phyloP scores from a whole-genome alignment of 2,329 filamentous ascomycete species.

The Fusarium napiforme region DNA sequence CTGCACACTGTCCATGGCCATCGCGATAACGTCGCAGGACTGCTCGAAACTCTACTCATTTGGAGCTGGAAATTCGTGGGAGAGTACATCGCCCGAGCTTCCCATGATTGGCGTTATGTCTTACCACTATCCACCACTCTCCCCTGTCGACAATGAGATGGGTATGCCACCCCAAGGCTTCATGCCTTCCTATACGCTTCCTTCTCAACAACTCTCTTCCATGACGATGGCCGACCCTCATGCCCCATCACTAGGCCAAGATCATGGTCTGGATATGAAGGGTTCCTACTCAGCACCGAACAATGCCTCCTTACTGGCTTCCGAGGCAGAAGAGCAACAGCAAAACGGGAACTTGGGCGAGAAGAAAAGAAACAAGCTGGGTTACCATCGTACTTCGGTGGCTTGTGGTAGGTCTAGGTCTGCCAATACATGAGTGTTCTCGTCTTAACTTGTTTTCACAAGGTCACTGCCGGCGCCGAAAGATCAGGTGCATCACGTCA shows the following conservation, averaged over 20 bases:
- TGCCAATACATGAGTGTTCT: neutral
- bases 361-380: slow-evolving; percentile 85
- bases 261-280: slow-evolving; percentile 54
- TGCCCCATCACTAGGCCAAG: slow-evolving; percentile 51
- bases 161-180: slow-evolving; percentile 54
- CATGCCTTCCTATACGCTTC: slow-evolving; percentile 46
- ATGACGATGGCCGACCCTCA: slow-evolving; percentile 48
- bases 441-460: slow-evolving; percentile 6
- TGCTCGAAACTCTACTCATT: slow-evolving; percentile 23
- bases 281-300: slow-evolving; percentile 63
- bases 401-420: slow-evolving; percentile 82
- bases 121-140: slow-evolving; percentile 60
- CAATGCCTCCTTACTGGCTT: slow-evolving; percentile 55
- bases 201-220: slow-evolving; percentile 46
- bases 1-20: slow-evolving; percentile 33
- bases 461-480: slow-evolving; percentile 93
- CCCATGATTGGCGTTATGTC: slow-evolving; percentile 53
- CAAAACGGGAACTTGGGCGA: slow-evolving; percentile 55
- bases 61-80: slow-evolving; percentile 17
- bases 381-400: slow-evolving; percentile 94
- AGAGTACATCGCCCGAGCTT: slow-evolving; percentile 11
- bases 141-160: slow-evolving; percentile 55
- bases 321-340: slow-evolving; percentile 47
- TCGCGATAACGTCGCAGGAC: slow-evolving; percentile 21
- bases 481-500: slow-evolving; percentile 89